Evolutionary conservation across 139 green algal species (phyloP).

Genomic region (Chlorella sorokiniana): DNA sequence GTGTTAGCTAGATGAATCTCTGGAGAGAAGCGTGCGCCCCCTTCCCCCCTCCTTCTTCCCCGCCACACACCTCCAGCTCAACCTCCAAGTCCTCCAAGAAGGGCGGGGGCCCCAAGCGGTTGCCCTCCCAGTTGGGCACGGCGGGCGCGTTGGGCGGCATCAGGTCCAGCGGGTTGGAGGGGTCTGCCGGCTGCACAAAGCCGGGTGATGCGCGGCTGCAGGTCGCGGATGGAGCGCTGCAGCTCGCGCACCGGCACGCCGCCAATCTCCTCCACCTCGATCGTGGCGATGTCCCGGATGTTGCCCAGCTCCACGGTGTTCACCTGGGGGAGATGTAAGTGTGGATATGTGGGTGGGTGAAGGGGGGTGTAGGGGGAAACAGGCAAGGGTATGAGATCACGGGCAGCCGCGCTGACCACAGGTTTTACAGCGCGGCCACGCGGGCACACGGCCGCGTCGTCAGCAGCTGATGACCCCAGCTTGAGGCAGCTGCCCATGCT

Average conservation of each 20-base stretch:
- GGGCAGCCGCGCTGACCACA: background rate
- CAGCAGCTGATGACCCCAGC: too few relatives aligned
- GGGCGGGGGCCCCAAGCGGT: constrained; percentile 13
- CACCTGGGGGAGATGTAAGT: constrained; percentile 1
- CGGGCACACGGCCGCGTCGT: too few relatives aligned
- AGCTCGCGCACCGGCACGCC: constrained; percentile 42
- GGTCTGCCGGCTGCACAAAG: constrained; percentile 1
- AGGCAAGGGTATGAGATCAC: background rate
- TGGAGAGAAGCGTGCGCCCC: too few relatives aligned
- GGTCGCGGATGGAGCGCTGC: constrained; percentile 6
- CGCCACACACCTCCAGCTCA: constrained; percentile 16
- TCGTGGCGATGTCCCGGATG: constrained; percentile 39
- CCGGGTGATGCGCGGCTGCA: too few relatives aligned
- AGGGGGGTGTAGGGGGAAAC: background rate
- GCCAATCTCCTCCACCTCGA: constrained; percentile 42
- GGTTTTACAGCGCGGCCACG: too few relatives aligned
- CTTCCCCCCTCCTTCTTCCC: too few relatives aligned
- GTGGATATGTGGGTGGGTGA: background rate
- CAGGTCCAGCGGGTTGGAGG: background rate
- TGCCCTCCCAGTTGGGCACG: background rate
- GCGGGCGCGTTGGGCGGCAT: constrained; percentile 47
- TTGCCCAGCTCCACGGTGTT: constrained; percentile 46
- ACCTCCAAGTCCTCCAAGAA: constrained; percentile 53
- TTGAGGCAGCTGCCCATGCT: too few relatives aligned
- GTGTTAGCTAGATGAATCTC: too few relatives aligned